Percentiles rank a stretch among this genome's conserved stretches.
phyloP scores from a whole-genome alignment of 371 early-diverging fungal genomes.

The Rhizopus sp. region DNA sequence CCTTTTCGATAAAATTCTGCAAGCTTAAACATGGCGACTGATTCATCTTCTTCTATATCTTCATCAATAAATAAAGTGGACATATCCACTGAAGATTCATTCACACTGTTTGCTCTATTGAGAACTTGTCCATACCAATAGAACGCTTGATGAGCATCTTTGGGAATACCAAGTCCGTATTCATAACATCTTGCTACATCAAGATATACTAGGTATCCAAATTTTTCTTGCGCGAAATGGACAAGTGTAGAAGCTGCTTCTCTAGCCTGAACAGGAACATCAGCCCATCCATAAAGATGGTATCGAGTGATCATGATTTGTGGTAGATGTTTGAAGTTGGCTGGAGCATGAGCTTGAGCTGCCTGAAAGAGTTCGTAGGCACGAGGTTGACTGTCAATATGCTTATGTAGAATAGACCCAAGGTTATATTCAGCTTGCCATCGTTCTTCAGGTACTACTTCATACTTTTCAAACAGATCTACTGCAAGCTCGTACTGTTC shows the following conservation, averaged over 20 bases:
- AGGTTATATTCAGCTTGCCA: conserved; percentile 47
- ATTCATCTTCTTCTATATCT: conserved; percentile 33
- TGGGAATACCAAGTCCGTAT: conserved; percentile 79
- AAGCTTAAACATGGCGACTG: conserved; percentile 33
- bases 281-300: conserved; percentile 43
- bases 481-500: conserved; percentile 38
- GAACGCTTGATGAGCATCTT: conserved; percentile 69
- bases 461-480: conserved; percentile 17
- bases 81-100: neutral
- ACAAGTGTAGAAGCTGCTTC: conserved; percentile 33
- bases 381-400: conserved; percentile 20
- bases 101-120: conserved; percentile 5
- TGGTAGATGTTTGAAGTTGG: conserved; percentile 18
- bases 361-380: conserved; percentile 32
- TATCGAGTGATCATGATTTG: conserved; percentile 42
- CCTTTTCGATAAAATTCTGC: conserved; percentile 44
- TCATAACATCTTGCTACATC: conserved; percentile 74
- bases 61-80: conserved; percentile 37
- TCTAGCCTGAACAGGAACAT: conserved; percentile 19
- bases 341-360: conserved; percentile 31
- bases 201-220: conserved; percentile 29
- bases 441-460: conserved; percentile 17
- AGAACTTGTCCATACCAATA: conserved; percentile 79
- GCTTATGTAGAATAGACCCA: conserved; percentile 43
- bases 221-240: conserved; percentile 23